Percentiles rank a stretch among this genome's conserved stretches.
phyloP scores from a whole-genome alignment of 495 filamentous ascomycete genomes.

The Penicillium bialowiezense region DNA sequence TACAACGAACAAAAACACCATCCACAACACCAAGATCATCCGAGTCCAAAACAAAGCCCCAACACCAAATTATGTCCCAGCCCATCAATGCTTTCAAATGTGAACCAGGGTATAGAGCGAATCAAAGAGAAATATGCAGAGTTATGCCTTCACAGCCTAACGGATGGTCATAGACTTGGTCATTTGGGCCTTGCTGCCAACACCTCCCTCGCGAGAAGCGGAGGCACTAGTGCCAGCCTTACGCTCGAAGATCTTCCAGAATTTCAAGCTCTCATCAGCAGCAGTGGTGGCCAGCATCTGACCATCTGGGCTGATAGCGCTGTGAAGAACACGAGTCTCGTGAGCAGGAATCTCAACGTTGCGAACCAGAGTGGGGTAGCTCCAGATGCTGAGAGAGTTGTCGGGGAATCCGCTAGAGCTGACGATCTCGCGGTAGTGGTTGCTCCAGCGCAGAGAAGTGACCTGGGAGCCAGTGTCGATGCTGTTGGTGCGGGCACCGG shows the following conservation, averaged over 20 bases:
- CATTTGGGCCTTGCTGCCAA: slow-evolving; percentile 68
- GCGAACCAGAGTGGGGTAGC: slow-evolving; percentile 92
- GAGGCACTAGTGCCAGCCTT: slow-evolving; percentile 69
- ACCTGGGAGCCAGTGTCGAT: slow-evolving; percentile 98
- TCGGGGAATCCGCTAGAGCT: slow-evolving; percentile 97
- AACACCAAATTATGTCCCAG: slow-evolving; percentile 20
- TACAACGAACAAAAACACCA: slow-evolving; percentile 15
- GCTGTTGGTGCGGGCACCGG: slow-evolving; percentile 95
- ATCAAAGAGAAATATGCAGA: slow-evolving; percentile 13
- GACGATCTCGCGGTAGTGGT: slow-evolving; percentile 95
- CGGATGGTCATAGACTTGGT: slow-evolving; percentile 97
- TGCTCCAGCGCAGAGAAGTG: slow-evolving; percentile 91
- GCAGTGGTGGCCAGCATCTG: slow-evolving; percentile 96
- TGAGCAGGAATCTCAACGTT: slow-evolving; percentile 99
- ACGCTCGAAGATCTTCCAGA: slow-evolving; percentile 99
- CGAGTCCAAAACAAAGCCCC: slow-evolving; percentile 8
- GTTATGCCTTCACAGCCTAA: slow-evolving; percentile 49
- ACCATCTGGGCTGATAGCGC: slow-evolving; percentile 90
- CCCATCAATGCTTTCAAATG: slow-evolving; percentile 23
- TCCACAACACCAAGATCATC: slow-evolving; percentile 2
- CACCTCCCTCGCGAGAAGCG: slow-evolving; percentile 52
- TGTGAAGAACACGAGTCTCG: slow-evolving; percentile 93
- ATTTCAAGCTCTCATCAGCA: slow-evolving; percentile 96
- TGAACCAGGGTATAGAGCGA: slow-evolving; percentile 24
- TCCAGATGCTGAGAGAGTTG: slow-evolving; percentile 98